These are phyloP conservation scores for Rhodofomes roseus DNA, from an alignment of 1,284 basidiomycete genomes.

Conservation along the genomic window DNA sequence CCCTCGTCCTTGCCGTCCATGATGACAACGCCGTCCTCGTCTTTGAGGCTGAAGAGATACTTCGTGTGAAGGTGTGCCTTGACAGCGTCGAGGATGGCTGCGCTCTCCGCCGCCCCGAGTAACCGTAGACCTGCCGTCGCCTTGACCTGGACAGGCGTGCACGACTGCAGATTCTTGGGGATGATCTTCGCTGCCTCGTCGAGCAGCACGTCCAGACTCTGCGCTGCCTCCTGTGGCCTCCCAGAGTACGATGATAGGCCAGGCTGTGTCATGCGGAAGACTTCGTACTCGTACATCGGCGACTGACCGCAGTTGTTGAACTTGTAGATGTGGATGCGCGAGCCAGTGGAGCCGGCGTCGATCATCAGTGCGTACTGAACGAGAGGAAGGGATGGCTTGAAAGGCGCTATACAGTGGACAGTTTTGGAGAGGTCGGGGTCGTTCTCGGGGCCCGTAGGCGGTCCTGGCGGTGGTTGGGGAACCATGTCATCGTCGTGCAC, in stretches of 20 bases:
- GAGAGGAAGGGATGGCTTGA: conserved; percentile 45
- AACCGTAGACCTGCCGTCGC: conserved; percentile 92
- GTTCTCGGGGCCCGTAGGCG: conserved; percentile 52
- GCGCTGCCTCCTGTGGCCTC: conserved; percentile 67
- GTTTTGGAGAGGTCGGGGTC: conserved; percentile 66
- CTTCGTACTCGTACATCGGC: conserved; percentile 89
- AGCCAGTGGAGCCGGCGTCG: conserved; percentile 96
- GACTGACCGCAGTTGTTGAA: conserved; percentile 87
- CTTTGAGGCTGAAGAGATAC: conserved; percentile 75
- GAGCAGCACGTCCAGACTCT: conserved; percentile 78
- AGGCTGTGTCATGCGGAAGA: conserved; percentile 82
- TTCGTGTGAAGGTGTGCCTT: conserved; percentile 53
- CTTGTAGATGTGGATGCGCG: conserved; percentile 97
- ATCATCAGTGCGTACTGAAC: conserved; percentile 97
- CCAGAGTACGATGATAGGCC: conserved; percentile 74
- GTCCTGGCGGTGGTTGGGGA: conserved; percentile 9
- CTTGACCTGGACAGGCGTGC: conserved; percentile 91
- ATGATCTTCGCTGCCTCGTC: conserved; percentile 80
- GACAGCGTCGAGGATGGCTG: conserved; percentile 80
- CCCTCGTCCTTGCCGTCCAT: conserved; percentile 99
- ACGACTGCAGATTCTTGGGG: conserved; percentile 62
- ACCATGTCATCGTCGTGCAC: conserved; percentile 21
- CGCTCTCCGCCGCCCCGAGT: conserved; percentile 64
- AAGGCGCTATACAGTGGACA: conserved; percentile 60
- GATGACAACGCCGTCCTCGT: conserved; percentile 69